These are phyloP conservation scores for Huntiella moniliformis DNA, from an alignment of 2,329 filamentous ascomycete genomes.

Conservation along the genomic window DNA sequence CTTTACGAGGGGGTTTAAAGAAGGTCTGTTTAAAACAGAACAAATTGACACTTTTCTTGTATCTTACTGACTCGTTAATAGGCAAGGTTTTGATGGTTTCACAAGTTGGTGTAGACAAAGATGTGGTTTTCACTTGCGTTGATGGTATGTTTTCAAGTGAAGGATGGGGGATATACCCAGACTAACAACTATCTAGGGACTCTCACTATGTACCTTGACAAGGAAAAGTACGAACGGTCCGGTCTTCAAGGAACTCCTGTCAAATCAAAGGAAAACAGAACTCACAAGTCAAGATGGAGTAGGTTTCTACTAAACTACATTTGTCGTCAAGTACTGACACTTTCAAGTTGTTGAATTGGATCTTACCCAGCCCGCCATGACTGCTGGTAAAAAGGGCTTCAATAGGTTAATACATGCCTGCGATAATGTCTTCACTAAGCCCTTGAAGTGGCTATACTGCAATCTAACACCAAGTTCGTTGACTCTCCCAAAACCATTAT, in stretches of 20 bases:
- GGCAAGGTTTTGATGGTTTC: slow-evolving; percentile 54
- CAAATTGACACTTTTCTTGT: background rate
- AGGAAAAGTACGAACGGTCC: slow-evolving; percentile 62
- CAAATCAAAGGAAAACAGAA: slow-evolving; percentile 36
- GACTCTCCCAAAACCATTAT: background rate
- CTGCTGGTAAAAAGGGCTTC: slow-evolving; percentile 68
- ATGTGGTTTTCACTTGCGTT: slow-evolving; percentile 52
- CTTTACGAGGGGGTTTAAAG: slow-evolving; percentile 70
- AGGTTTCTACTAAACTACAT: slow-evolving; percentile 16
- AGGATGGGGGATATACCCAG: background rate
- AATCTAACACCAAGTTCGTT: slow-evolving; percentile 26
- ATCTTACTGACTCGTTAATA: too few relatives aligned
- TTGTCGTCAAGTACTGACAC: slow-evolving; percentile 15
- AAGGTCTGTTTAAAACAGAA: slow-evolving; percentile 29
- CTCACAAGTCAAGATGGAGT: slow-evolving; percentile 57
- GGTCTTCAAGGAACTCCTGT: slow-evolving; percentile 59
- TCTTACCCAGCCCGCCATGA: slow-evolving; percentile 55
- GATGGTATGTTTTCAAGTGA: slow-evolving; percentile 32
- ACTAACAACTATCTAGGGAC: slow-evolving; percentile 29
- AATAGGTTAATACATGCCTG: slow-evolving; percentile 61
- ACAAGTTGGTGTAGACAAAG: slow-evolving; percentile 48
- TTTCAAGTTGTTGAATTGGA: slow-evolving; percentile 54
- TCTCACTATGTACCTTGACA: slow-evolving; percentile 60
- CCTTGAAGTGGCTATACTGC: slow-evolving; percentile 61
- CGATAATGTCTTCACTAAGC: slow-evolving; percentile 51